Evolutionary conservation across 345 rosid genomes (phyloP).

Genomic region (Anastatica hierochuntica): DNA sequence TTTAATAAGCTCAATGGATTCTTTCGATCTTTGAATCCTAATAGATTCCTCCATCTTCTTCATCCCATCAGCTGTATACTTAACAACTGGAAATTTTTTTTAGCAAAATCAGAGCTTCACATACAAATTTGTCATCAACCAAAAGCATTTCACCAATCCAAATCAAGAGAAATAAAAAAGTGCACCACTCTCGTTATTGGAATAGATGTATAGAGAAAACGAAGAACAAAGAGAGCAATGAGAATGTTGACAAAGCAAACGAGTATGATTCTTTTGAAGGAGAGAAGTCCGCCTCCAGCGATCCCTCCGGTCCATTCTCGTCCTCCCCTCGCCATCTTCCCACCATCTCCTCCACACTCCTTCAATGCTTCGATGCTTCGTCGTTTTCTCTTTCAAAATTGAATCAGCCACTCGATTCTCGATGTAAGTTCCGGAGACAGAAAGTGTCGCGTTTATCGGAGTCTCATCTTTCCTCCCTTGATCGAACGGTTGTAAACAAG

Average conservation of each 20-base stretch:
- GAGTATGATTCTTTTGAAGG: slow-evolving; percentile 63
- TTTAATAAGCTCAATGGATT: slow-evolving; percentile 51
- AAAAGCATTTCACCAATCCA: no score
- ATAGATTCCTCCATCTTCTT: slow-evolving; percentile 79
- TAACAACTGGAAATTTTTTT: slow-evolving; percentile 52
- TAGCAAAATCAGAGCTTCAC: neutral
- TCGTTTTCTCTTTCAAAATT: slow-evolving; percentile 34
- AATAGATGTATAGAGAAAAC: slow-evolving; percentile 63
- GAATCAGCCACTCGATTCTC: slow-evolving; percentile 12
- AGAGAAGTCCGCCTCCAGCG: slow-evolving; percentile 43
- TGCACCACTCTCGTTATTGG: neutral
- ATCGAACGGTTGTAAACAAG: slow-evolving; percentile 48
- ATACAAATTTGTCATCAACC: slow-evolving; percentile 24
- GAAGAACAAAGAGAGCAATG: slow-evolving; percentile 84
- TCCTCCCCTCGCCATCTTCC: slow-evolving; percentile 54
- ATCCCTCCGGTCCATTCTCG: slow-evolving; percentile 44
- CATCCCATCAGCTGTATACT: slow-evolving; percentile 75
- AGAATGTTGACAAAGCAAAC: slow-evolving; percentile 86
- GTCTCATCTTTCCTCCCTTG: slow-evolving; percentile 40
- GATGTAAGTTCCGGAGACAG: slow-evolving; percentile 38
- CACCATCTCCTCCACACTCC: slow-evolving; percentile 39
- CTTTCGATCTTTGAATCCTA: slow-evolving; percentile 67
- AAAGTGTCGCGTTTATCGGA: slow-evolving; percentile 23
- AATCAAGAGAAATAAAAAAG: neutral
- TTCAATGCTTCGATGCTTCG: neutral